A percentile compares a stretch with the other conserved stretches of the same genome.
These are phyloP conservation scores for Aquilaria sinensis DNA, from an alignment of 345 rosid species.

Conservation along the genomic window DNA sequence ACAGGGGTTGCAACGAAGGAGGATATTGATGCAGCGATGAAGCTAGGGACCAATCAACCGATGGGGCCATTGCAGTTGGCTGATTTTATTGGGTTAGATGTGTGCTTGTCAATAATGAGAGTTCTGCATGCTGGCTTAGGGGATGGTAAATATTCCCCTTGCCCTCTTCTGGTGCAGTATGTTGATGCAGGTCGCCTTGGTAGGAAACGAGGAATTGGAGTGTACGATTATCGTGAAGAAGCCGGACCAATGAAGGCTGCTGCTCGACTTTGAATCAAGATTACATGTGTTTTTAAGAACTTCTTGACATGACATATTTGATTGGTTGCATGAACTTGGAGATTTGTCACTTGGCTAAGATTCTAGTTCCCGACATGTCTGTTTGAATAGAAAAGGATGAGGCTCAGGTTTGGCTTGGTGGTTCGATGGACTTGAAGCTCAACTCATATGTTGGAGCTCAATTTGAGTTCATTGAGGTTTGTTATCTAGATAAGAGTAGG, in stretches of 20 bases:
- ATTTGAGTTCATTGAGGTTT: too few relatives aligned
- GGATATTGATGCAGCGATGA: slow-evolving; percentile 88
- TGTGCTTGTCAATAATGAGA: slow-evolving; percentile 76
- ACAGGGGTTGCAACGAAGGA: slow-evolving; percentile 95
- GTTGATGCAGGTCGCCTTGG: slow-evolving; percentile 88
- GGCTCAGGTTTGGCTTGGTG: too few relatives aligned
- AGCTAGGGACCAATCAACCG: slow-evolving; percentile 85
- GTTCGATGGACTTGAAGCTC: too few relatives aligned
- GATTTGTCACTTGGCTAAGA: too few relatives aligned
- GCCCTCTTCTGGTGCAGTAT: slow-evolving; percentile 81
- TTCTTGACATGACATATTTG: too few relatives aligned
- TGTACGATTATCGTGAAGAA: slow-evolving; percentile 50
- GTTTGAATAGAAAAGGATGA: too few relatives aligned
- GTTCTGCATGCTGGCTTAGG: slow-evolving; percentile 72
- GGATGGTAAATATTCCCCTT: slow-evolving; percentile 59
- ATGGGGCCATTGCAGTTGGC: slow-evolving; percentile 88
- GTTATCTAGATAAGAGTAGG: too few relatives aligned
- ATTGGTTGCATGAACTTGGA: too few relatives aligned
- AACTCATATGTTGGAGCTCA: too few relatives aligned
- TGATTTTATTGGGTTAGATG: slow-evolving; percentile 75
- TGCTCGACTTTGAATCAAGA: slow-evolving; percentile 38
- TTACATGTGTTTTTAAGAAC: neutral
- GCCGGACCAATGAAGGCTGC: slow-evolving; percentile 21
- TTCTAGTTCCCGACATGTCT: too few relatives aligned
- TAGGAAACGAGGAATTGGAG: slow-evolving; percentile 68